phyloP scores from a whole-genome alignment of 2,329 filamentous ascomycete species.

The Talaromyces amestolkiae region DNA sequence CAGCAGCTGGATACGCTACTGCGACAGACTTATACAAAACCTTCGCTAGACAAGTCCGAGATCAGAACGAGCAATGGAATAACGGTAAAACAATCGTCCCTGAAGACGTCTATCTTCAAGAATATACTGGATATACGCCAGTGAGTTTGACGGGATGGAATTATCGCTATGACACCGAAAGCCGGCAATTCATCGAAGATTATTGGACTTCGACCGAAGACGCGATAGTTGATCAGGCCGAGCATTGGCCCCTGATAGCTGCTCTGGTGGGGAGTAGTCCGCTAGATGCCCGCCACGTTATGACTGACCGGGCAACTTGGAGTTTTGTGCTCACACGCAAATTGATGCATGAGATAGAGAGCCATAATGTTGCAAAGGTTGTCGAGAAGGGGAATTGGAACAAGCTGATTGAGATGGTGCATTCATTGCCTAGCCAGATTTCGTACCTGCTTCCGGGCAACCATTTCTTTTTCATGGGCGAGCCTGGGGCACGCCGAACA shows the following conservation, averaged over 20 bases:
- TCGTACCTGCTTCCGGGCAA: conserved; percentile 19
- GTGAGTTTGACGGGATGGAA: conserved; percentile 16
- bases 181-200: conserved; percentile 7
- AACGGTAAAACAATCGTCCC: conserved; percentile 14
- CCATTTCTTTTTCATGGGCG: conserved; percentile 27
- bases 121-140: conserved; percentile 20
- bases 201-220: conserved; percentile 14
- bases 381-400: not conserved
- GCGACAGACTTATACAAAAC: not conserved
- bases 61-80: conserved; percentile 7
- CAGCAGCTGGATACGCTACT: conserved; percentile 9
- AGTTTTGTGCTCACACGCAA: conserved; percentile 17
- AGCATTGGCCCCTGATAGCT: conserved; percentile 19
- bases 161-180: conserved; percentile 6
- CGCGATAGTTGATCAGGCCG: conserved; percentile 10
- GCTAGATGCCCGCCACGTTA: conserved; percentile 18
- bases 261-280: conserved; percentile 14
- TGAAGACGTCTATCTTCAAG: conserved; percentile 11
- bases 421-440: conserved; percentile 13
- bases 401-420: conserved; percentile 15
- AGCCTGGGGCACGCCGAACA: conserved; percentile 22
- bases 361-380: not conserved
- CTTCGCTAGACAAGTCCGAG: conserved; percentile 10
- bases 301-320: conserved; percentile 21
- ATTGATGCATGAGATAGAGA: conserved; percentile 15